Conservation (phyloP, 164 flowering plant genomes). For the Aristolochia fimbriata region DNA sequence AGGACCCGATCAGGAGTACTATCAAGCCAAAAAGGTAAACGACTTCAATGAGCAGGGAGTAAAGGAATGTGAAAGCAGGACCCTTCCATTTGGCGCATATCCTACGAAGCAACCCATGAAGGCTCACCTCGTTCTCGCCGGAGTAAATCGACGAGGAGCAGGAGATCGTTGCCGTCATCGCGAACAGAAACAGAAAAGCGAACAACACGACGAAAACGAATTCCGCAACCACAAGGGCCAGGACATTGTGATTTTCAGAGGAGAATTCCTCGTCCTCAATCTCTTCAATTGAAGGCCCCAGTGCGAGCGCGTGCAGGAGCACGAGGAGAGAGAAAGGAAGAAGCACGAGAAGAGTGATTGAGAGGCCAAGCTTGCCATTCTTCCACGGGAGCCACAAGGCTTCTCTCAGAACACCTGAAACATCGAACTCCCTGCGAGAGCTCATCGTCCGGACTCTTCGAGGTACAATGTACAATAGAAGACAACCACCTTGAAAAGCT, state of each 20-base stretch:
- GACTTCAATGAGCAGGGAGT: no score
- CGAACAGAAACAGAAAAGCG: conserved; percentile 10
- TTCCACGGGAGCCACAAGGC: conserved; percentile 4
- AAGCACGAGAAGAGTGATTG: conserved; percentile 1
- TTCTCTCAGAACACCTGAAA: conserved; percentile 8
- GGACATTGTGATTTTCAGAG: neutral
- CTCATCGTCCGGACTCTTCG: neutral
- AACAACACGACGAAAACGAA: conserved; percentile 1
- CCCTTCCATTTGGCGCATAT: conserved; percentile 13
- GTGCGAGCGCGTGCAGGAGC: neutral
- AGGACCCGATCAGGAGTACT: no score
- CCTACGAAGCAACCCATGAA: conserved; percentile 5
- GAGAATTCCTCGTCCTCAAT: no score
- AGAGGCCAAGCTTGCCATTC: conserved; percentile 4
- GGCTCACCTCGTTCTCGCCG: conserved; percentile 4
- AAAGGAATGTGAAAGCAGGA: neutral
- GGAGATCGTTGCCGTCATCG: conserved; percentile 1
- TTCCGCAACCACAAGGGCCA: conserved; percentile 4
- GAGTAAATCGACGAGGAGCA: neutral
- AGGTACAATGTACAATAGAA: no score
- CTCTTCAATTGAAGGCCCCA: neutral
- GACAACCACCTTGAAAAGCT: no score
- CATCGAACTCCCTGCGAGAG: conserved; percentile 3
- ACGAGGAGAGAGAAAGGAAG: conserved; percentile 2
- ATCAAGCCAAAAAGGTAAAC: no score